phyloP scores from a whole-genome alignment of 495 filamentous ascomycete genomes.

The Lasiosphaeris hirsuta region DNA sequence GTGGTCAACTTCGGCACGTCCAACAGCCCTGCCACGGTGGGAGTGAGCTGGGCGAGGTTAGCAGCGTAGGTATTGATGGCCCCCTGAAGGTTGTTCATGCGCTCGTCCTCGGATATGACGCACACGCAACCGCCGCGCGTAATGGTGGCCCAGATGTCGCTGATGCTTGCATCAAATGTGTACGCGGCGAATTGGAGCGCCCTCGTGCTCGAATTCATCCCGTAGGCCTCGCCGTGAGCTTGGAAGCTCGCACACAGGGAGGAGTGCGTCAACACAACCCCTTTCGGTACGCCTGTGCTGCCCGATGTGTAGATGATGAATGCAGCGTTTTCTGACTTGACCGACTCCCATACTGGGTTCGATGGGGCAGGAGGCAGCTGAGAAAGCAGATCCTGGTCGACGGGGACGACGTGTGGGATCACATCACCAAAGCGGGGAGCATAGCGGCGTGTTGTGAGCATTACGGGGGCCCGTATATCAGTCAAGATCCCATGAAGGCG shows the following conservation, averaged over 20 bases:
- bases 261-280: slow-evolving; percentile 41
- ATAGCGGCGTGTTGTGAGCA: slow-evolving; percentile 46
- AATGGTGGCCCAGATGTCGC: slow-evolving; percentile 50
- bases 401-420: slow-evolving; percentile 23
- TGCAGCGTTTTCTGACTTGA: slow-evolving; percentile 26
- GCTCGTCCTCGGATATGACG: slow-evolving; percentile 52
- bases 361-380: slow-evolving; percentile 27
- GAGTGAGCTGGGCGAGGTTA: slow-evolving; percentile 48
- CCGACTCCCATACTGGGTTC: too few relatives aligned
- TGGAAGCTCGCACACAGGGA: slow-evolving; percentile 42
- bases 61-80: slow-evolving; percentile 35
- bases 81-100: slow-evolving; percentile 41
- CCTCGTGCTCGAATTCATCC: slow-evolving; percentile 36
- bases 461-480: slow-evolving; percentile 43
- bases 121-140: slow-evolving; percentile 60
- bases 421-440: slow-evolving; percentile 29
- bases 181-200: slow-evolving; percentile 51
- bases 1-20: slow-evolving; percentile 35
- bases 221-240: slow-evolving; percentile 38
- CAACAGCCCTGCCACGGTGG: slow-evolving; percentile 54
- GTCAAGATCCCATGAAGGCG: slow-evolving; percentile 56
- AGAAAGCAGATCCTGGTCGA: slow-evolving; percentile 10
- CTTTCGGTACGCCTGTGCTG: slow-evolving; percentile 48
- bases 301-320: slow-evolving; percentile 50
- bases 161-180: slow-evolving; percentile 50